A percentile compares a stretch with the other conserved stretches of the same genome.
These are phyloP conservation scores for Raphidocelis subcapitata DNA, from an alignment of 139 green algal species.

Conservation along the genomic window DNA sequence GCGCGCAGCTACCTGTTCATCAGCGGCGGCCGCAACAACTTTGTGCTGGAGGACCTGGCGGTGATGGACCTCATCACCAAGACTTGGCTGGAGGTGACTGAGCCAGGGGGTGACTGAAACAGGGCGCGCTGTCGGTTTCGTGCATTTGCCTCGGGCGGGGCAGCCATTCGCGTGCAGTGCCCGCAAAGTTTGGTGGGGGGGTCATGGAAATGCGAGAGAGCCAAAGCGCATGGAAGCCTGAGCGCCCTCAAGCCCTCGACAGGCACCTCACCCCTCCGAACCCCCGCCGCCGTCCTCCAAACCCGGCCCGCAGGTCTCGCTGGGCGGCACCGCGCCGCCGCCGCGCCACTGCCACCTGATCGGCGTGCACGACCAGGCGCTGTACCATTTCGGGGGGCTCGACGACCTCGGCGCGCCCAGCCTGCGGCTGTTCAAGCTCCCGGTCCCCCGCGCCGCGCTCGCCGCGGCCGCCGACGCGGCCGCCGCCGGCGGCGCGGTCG, in stretches of 20 bases:
- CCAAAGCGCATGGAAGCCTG: no score
- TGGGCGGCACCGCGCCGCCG: conserved; percentile 41
- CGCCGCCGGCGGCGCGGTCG: neutral
- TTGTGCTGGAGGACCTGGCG: conserved; percentile 83
- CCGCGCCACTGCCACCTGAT: conserved; percentile 66
- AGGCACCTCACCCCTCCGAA: no score
- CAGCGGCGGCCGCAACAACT: conserved; percentile 39
- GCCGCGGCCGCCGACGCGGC: conserved; percentile 32
- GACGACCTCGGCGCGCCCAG: conserved; percentile 71
- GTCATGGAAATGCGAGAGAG: no score
- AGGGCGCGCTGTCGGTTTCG: no score
- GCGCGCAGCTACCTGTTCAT: conserved; percentile 9
- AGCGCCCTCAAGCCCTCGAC: no score
- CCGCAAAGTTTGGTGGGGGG: no score
- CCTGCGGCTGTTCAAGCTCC: conserved; percentile 54
- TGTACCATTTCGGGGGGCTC: conserved; percentile 77
- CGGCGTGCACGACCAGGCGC: conserved; percentile 43
- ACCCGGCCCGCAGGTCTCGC: neutral
- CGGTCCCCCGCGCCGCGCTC: conserved; percentile 40
- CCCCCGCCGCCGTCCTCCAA: no score
- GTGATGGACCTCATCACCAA: conserved; percentile 61
- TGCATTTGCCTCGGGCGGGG: no score
- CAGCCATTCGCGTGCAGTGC: no score
- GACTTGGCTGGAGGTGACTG: conserved; percentile 29
- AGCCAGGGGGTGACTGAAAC: no score